Evolutionary conservation across 495 filamentous ascomycete genomes (phyloP).

Genomic region (Gamarada debralockiae): DNA sequence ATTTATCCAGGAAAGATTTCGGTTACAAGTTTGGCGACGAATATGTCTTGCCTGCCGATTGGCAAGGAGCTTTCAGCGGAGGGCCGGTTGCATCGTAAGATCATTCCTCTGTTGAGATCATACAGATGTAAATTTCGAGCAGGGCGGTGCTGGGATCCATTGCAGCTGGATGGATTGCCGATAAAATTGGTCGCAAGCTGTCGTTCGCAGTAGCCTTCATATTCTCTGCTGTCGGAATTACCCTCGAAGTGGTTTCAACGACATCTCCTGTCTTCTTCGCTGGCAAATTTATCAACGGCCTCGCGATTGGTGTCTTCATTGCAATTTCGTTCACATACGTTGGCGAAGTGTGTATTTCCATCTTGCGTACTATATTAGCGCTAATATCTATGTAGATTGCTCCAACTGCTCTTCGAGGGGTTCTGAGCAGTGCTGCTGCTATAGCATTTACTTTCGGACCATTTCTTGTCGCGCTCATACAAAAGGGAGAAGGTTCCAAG

Average conservation of each 20-base stretch:
- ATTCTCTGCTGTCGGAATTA: conserved; percentile 25
- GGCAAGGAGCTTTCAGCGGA: conserved; percentile 31
- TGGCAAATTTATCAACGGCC: conserved; percentile 33
- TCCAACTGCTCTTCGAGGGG: conserved; percentile 28
- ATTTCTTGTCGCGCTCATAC: conserved; percentile 27
- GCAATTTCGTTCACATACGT: conserved; percentile 28
- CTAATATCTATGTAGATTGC: conserved; percentile 14
- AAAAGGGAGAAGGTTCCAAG: conserved; percentile 21
- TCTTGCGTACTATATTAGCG: not conserved
- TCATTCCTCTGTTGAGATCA: not conserved
- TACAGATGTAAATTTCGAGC: not conserved
- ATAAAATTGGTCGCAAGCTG: conserved; percentile 12
- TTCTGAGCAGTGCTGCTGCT: conserved; percentile 24
- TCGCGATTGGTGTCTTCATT: conserved; percentile 24
- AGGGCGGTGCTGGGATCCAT: conserved; percentile 15
- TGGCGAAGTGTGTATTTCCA: conserved; percentile 21
- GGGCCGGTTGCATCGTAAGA: conserved; percentile 22
- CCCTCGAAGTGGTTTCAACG: conserved; percentile 27
- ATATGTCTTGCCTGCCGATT: conserved; percentile 27
- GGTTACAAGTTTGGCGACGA: conserved; percentile 23
- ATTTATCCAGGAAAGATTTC: conserved; percentile 32
- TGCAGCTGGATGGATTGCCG: conserved; percentile 13
- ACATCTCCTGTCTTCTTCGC: conserved; percentile 30
- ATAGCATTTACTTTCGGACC: conserved; percentile 29
- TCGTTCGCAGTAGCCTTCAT: conserved; percentile 14